phyloP scores from a whole-genome alignment of 345 rosid species.

The Orychophragmus violaceus region DNA sequence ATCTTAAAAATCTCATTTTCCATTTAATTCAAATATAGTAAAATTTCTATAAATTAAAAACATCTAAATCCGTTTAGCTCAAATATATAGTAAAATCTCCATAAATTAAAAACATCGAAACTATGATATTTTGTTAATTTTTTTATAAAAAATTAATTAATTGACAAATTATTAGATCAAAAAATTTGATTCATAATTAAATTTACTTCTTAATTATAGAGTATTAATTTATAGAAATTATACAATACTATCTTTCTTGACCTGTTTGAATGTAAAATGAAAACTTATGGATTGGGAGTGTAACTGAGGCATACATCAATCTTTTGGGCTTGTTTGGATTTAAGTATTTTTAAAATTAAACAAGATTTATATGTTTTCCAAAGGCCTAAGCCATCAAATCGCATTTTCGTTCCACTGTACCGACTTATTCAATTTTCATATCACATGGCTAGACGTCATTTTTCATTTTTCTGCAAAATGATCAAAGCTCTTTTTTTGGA shows the following conservation, averaged over 20 bases:
- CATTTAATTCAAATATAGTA: no score
- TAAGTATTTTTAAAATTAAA: neutral
- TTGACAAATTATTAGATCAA: no score
- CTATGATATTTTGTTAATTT: no score
- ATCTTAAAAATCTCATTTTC: no score
- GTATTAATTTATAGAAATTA: no score
- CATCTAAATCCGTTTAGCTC: no score
- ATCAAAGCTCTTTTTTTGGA: neutral
- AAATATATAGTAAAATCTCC: no score
- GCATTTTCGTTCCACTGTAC: neutral
- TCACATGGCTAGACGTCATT: neutral
- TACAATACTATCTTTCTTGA: neutral
- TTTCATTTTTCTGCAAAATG: neutral
- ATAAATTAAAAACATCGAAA: no score
- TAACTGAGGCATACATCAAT: neutral
- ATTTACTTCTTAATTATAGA: no score
- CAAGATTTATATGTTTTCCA: neutral
- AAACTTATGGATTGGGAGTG: neutral
- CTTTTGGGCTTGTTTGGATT: neutral
- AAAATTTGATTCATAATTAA: no score
- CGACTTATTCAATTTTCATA: neutral
- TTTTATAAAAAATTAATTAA: no score
- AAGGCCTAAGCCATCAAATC: neutral
- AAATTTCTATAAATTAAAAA: no score
- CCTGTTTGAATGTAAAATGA: neutral